A percentile compares a stretch with the other conserved stretches of the same genome.
phyloP scores from a whole-genome alignment of 257 asterid genomes.

The Eucommia ulmoides region DNA sequence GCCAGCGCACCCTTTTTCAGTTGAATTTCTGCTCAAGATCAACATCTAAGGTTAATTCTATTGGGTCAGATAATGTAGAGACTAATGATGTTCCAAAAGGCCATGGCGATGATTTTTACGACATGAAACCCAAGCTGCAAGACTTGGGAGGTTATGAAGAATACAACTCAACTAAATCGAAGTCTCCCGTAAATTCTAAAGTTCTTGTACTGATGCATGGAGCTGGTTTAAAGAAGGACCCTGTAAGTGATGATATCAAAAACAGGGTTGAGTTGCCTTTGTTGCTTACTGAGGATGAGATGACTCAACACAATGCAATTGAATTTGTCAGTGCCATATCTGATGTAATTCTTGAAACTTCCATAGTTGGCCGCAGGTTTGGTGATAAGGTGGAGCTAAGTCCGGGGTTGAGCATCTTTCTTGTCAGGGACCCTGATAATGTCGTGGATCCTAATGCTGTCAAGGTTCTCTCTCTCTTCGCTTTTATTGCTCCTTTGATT shows the following conservation, averaged over 20 bases:
- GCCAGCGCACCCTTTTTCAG: slow-evolving; percentile 74
- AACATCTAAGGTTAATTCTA: slow-evolving; percentile 21
- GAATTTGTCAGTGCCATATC: slow-evolving; percentile 26
- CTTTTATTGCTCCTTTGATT: slow-evolving; percentile 7
- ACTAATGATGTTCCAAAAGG: slow-evolving; percentile 9
- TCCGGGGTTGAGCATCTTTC: slow-evolving; percentile 39
- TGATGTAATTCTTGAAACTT: slow-evolving; percentile 39
- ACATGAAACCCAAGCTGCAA: slow-evolving; percentile 8
- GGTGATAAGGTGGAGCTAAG: slow-evolving; percentile 32
- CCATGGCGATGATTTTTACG: slow-evolving; percentile 6
- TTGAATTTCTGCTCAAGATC: slow-evolving; percentile 50
- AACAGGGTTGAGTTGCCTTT: slow-evolving; percentile 14
- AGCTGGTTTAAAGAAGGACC: slow-evolving; percentile 13
- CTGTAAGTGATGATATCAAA: slow-evolving; percentile 14
- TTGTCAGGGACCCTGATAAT: slow-evolving; percentile 68
- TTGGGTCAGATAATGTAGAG: slow-evolving; percentile 13
- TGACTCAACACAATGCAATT: slow-evolving; percentile 15
- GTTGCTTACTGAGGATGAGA: slow-evolving; percentile 16
- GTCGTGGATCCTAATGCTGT: slow-evolving; percentile 68
- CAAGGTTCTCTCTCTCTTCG: slow-evolving; percentile 41
- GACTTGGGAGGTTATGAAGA: slow-evolving; percentile 20
- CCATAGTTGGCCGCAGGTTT: slow-evolving; percentile 80
- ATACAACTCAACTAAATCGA: slow-evolving; percentile 4
- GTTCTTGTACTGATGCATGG: slow-evolving; percentile 8
- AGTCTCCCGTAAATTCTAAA: slow-evolving; percentile 3